Base-by-base conservation (phyloP, 805 yeast species). In the Saccharomycopsis sp. region DNA sequence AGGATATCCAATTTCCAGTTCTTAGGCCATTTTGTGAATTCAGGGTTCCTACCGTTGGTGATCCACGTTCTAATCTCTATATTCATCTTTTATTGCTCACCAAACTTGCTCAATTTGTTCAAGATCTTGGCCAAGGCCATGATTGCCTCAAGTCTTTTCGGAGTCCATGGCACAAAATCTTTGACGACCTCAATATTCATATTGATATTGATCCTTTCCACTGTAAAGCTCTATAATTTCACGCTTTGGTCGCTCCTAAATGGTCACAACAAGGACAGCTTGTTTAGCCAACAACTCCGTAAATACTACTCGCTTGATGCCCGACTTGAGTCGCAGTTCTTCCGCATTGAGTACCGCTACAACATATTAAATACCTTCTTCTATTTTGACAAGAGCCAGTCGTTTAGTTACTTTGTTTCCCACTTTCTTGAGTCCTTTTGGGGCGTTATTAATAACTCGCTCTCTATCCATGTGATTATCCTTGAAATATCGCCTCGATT, bases 381-480 rank as follows among this genome's bases (percentile, higher is more conserved):
- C 9, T 17, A 52, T 24, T 12, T 47, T 2, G 23, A 54, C 15
- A 49, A 55, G 8, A 38, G n/a, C 14, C 47, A 19, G n/a, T 52
- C 55, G 15, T 42, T 53, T 12, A 23, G 14, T 22, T 55, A n/a
- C 34, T 41, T 34, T 41, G 20, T 58, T 7, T 42, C 14, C 22
- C 56, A 53, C 25, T 56, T 59, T 38, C 56, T 56, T 25, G 35
- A 5, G 29, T 49, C 55, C 24, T 56, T 56, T 41, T 59, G 62
- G 62, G 34, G 29, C 2, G 35, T 53, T 49, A 22, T 49, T 14
- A 53, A 53, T 22, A 42, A 53, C 25, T 35, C 59, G 17, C 41
- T 59, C 3, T 59, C 62, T 1, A 56, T 56, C n/a, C 59, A 59
- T 53, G 62, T 59, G 19, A 38, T 59, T 2, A 12, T 59, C 8